These are phyloP conservation scores for Protostelium mycophagum DNA, from an alignment of 78 protist species.

Conservation along the genomic window DNA sequence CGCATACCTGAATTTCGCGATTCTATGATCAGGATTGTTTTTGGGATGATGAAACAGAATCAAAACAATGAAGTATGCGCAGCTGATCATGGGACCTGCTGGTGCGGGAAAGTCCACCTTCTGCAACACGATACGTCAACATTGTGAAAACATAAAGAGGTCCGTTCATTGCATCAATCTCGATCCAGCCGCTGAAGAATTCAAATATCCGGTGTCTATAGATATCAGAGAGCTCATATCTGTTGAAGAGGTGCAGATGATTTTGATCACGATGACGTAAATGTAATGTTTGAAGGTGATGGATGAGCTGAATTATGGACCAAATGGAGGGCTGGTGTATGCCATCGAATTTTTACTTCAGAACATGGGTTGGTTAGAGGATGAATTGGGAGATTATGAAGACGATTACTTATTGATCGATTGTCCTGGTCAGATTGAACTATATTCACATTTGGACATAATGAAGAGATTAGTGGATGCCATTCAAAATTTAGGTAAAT, in stretches of 20 bases:
- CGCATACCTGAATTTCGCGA: too few species aligned
- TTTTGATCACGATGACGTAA: background rate
- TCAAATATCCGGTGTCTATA: constrained; percentile 68
- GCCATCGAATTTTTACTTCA: constrained; percentile 91
- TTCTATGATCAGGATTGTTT: too few species aligned
- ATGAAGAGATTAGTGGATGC: constrained; percentile 60
- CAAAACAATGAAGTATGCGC: constrained; percentile 67
- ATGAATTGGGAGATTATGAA: constrained; percentile 73
- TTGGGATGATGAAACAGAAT: too few species aligned
- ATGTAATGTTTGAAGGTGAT: constrained; percentile 10
- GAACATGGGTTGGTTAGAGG: constrained; percentile 16
- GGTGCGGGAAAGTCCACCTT: constrained; percentile 97
- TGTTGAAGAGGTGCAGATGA: constrained; percentile 77
- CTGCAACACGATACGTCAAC: constrained; percentile 72
- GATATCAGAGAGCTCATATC: constrained; percentile 92
- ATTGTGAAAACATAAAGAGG: constrained; percentile 63
- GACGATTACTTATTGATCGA: constrained; percentile 96
- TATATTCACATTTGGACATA: constrained; percentile 87
- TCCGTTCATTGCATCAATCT: constrained; percentile 89
- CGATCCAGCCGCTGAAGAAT: constrained; percentile 97
- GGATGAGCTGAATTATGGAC: constrained; percentile 92
- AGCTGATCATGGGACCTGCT: constrained; percentile 97
- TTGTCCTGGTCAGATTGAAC: constrained; percentile 98
- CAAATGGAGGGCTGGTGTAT: constrained; percentile 96
- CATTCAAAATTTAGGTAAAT: constrained; percentile 32